A percentile compares a stretch with the other conserved stretches of the same genome.
Conservation (phyloP, 2,329 filamentous ascomycete genomes). For the Xylariaceae sp. region DNA sequence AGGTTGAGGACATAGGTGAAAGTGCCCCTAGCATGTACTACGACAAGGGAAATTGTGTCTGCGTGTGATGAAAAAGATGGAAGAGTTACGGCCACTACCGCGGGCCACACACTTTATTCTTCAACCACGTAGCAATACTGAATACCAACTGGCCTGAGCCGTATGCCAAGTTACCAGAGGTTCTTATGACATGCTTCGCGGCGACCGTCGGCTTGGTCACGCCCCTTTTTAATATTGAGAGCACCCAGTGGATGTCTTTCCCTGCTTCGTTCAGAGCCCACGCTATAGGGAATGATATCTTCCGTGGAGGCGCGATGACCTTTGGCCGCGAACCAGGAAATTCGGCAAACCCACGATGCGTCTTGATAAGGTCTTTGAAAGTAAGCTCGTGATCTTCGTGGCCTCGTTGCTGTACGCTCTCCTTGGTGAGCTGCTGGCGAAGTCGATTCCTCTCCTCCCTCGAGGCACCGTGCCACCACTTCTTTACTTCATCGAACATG, state of each 20-base stretch:
- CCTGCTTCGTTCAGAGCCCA: slow-evolving; percentile 20
- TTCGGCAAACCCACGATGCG: slow-evolving; percentile 21
- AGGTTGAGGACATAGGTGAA: no score
- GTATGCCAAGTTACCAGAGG: slow-evolving; percentile 11
- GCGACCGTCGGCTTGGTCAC: slow-evolving; percentile 13
- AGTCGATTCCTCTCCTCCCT: slow-evolving; percentile 19
- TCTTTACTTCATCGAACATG: slow-evolving; percentile 61
- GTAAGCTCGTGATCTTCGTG: slow-evolving; percentile 28
- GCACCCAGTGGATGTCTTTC: slow-evolving; percentile 13
- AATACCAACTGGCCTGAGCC: slow-evolving; percentile 10
- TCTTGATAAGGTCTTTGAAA: slow-evolving; percentile 23
- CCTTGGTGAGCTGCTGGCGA: slow-evolving; percentile 24
- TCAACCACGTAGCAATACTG: slow-evolving; percentile 12
- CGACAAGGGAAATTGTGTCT: no score
- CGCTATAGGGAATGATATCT: slow-evolving; percentile 21
- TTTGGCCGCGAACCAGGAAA: slow-evolving; percentile 27
- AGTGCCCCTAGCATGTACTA: no score
- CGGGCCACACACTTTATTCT: slow-evolving; percentile 5
- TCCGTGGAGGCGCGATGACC: slow-evolving; percentile 24
- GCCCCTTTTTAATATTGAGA: slow-evolving; percentile 13
- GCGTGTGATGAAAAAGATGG: no score
- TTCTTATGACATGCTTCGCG: slow-evolving; percentile 11
- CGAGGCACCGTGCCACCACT: slow-evolving; percentile 41
- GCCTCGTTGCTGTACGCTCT: slow-evolving; percentile 24
- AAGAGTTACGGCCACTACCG: no score